These are phyloP conservation scores for Fraxinus greggii DNA, from an alignment of 305 asterid genomes.

Conservation along the genomic window DNA sequence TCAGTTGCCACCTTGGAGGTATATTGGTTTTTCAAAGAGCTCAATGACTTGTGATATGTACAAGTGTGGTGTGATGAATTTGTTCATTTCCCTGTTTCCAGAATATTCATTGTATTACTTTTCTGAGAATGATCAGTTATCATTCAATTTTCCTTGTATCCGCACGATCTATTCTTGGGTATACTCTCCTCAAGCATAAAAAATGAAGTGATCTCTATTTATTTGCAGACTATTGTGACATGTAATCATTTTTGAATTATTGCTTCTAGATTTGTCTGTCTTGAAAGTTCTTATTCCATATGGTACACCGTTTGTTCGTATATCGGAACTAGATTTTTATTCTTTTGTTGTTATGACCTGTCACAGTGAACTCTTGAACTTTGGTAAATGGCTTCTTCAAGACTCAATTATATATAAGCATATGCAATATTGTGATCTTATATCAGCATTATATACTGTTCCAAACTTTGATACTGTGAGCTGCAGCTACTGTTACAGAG, in stretches of 20 bases:
- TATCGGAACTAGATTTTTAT: background rate
- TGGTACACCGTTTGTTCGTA: background rate
- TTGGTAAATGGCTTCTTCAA: background rate
- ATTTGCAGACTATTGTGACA: background rate
- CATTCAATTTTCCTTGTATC: background rate
- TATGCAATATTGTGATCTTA: background rate
- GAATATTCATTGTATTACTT: background rate
- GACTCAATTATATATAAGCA: background rate
- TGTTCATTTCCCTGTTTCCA: background rate
- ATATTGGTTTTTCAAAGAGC: background rate
- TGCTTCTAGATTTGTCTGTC: background rate
- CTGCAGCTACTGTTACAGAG: background rate
- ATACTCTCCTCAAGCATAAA: background rate
- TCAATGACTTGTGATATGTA: conserved; percentile 9
- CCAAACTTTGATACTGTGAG: background rate
- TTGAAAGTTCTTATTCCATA: background rate
- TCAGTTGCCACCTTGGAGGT: conserved; percentile 3
- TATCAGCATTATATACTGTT: background rate
- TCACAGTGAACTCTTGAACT: background rate
- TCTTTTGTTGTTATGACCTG: background rate
- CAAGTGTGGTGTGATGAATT: background rate
- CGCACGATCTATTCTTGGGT: background rate
- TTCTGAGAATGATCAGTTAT: background rate
- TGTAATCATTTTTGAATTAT: background rate
- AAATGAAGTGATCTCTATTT: background rate